A percentile compares a stretch with the other conserved stretches of the same genome.
Conservation (phyloP, 1,284 basidiomycete genomes). For the Amylostereum chailletii region DNA sequence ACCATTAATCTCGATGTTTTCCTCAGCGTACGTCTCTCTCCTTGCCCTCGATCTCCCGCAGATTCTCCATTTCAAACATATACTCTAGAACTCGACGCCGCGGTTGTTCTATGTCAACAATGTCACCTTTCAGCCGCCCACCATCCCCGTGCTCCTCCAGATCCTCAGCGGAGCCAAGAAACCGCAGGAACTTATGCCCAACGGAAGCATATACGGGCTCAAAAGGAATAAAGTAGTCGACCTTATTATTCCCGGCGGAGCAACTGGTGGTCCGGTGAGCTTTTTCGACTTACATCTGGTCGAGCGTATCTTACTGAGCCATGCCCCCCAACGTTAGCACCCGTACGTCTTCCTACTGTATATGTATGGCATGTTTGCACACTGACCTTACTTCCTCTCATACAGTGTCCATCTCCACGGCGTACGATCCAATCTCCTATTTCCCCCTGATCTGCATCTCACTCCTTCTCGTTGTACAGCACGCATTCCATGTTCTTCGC, state of each 20-base stretch:
- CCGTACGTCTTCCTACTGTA: too few relatives aligned
- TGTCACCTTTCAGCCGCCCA: slow-evolving; percentile 17
- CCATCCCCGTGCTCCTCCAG: slow-evolving; percentile 26
- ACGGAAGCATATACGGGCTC: slow-evolving; percentile 20
- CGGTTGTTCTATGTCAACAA: slow-evolving; percentile 19
- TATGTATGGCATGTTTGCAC: background rate
- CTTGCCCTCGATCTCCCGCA: background rate
- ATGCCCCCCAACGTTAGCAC: too few relatives aligned
- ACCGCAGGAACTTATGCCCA: slow-evolving; percentile 22
- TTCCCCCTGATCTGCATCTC: background rate
- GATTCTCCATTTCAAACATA: background rate
- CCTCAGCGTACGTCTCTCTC: background rate
- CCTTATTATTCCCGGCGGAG: slow-evolving; percentile 21
- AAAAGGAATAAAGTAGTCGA: slow-evolving; percentile 25
- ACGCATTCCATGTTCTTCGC: slow-evolving; percentile 22
- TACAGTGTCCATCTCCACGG: slow-evolving; percentile 34
- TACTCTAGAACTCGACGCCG: background rate
- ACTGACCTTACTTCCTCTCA: slow-evolving; percentile 5
- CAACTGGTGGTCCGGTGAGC: slow-evolving; percentile 17
- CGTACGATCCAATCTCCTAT: slow-evolving; percentile 12
- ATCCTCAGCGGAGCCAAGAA: slow-evolving; percentile 23
- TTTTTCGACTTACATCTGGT: background rate
- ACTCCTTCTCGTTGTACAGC: slow-evolving; percentile 12
- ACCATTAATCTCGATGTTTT: slow-evolving; percentile 12
- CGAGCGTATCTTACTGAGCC: background rate